Base-by-base conservation (phyloP, 1,284 basidiomycete genomes). In the Erythrobasidium hasegawianum region DNA sequence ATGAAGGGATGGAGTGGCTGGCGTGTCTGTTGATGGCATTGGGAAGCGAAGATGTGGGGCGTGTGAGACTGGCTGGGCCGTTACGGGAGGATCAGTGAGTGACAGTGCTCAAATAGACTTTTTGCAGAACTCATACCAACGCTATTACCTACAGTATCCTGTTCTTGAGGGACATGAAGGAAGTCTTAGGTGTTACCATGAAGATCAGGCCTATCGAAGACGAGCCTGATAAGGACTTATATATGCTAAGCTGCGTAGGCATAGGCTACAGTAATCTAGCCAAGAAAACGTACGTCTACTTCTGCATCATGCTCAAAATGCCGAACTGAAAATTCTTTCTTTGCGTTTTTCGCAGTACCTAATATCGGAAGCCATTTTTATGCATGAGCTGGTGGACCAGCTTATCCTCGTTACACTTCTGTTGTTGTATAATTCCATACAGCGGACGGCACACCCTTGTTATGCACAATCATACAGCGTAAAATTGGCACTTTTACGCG, bases 1-100 rank as follows among this genome's bases (percentile, higher is more conserved):
- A 98, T 77, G 81, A 86, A 57, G 84, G 87, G 68, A 92, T 96
- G 77, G 96, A 99, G 77, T 84, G 83, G 58, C 79, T 97, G n/a
- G 86, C 92, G 0, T 80, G 97, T 26, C 78, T 95, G 24, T 83
- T 95, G 81, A 95, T 99, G 90, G 87, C 90, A 1, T 80, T 97
- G 10, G 93, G 95, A 7, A 94, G 91, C 69, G 93, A 97, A 76
- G 96, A 98, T 75, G 92, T 98, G 1, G 90, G 92, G 0, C 84
- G 87, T 69, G 91, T 90, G 78, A 81, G 85, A 61, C 88, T 98
- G 84, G 86, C 88, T 8, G 83, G 86, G 70, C 86, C 72, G 16
- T 55, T 73, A 24, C 69, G 71, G 9, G 62, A 68, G 1, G 59
- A 58, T 18, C 62, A 73, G 73, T 74, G 22, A 43, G 76, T 73